Evolutionary conservation across 116 monocot genomes (phyloP).

Genomic region (Thalassia testudinum): DNA sequence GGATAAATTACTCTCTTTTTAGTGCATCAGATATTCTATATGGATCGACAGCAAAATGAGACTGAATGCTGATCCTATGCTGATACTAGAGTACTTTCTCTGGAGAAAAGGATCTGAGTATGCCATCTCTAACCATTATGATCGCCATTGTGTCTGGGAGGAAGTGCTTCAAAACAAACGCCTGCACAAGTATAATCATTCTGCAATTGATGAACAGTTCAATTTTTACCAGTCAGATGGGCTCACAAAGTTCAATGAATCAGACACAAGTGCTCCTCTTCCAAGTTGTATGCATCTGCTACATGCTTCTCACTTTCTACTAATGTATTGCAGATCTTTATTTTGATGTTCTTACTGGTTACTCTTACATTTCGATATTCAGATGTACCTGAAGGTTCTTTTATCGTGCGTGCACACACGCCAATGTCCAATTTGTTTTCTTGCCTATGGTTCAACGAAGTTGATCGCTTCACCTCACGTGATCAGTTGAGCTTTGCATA

Average conservation of each 20-base stretch:
- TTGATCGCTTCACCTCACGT: slow-evolving; percentile 68
- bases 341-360: slow-evolving; percentile 3
- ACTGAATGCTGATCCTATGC: slow-evolving; percentile 60
- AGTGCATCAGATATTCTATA: slow-evolving; percentile 55
- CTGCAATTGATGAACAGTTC: slow-evolving; percentile 85
- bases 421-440: slow-evolving; percentile 89
- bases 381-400: slow-evolving; percentile 93
- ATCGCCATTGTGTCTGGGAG: slow-evolving; percentile 79
- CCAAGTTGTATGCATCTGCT: slow-evolving; percentile 50
- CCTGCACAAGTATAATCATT: slow-evolving; percentile 82
- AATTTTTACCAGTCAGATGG: slow-evolving; percentile 74
- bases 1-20: not conserved
- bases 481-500: slow-evolving; percentile 93
- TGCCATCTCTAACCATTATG: slow-evolving; percentile 88
- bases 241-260: slow-evolving; percentile 52
- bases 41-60: slow-evolving; percentile 94
- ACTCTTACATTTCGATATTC: slow-evolving; percentile 9
- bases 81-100: slow-evolving; percentile 70
- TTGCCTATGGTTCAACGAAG: slow-evolving; percentile 88
- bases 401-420: slow-evolving; percentile 74
- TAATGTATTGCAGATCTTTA: not conserved
- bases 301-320: not conserved
- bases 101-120: slow-evolving; percentile 65
- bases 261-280: slow-evolving; percentile 43
- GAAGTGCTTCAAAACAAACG: slow-evolving; percentile 85